Evolutionary conservation across 176 grass and related monocot species (phyloP), one percentile per base, ranked within the genome.

Genomic region (Hordeum vulgare): DNA sequence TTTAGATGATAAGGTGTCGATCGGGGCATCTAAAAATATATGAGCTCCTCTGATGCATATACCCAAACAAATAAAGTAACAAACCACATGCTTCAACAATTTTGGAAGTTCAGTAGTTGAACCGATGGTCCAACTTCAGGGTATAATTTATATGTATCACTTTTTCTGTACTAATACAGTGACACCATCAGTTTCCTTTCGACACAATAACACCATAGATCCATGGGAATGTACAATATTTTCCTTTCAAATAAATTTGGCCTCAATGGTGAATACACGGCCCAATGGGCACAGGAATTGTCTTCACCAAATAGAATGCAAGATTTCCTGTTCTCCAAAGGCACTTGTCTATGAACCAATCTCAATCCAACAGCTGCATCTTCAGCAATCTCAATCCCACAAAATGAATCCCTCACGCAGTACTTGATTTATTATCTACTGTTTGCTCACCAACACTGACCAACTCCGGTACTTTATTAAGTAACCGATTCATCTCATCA

Each of bases 391-490:
- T 29, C 37, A 70, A 51, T 23, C 35, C 23, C 37, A 68, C 9
- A 71, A 77, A 62, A 44, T 6, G 11, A 20, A 41, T 15, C 2
- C 25, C 42, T 83, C 51, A 90, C 39, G 67, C 42, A 24, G 66
- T 70, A 26, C 80, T 67, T 40, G 67, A 79, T 83, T 83, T 80
- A 23, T 10, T 80, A 53, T 86, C 67, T 74, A 69, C 7, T 17
- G 40, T n/a, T 51, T 83, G 79, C 45, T 92, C 87, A 71, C 76
- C 85, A 51, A 23, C 49, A 69, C 71, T 45, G 11, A 90, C 81
- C 47, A 96, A 61, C 88, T 99, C 93, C 47, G 93, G 93, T 70
- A 99, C 89, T 90, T 96, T 85, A 75, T 94, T 84, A 34, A 99
- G 91, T 78, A 99, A 87, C 29, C 85, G 49, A 70, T 99, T 92